phyloP scores from a whole-genome alignment of 768 basidiomycete species.

The Udeniomyces megalosporus region DNA sequence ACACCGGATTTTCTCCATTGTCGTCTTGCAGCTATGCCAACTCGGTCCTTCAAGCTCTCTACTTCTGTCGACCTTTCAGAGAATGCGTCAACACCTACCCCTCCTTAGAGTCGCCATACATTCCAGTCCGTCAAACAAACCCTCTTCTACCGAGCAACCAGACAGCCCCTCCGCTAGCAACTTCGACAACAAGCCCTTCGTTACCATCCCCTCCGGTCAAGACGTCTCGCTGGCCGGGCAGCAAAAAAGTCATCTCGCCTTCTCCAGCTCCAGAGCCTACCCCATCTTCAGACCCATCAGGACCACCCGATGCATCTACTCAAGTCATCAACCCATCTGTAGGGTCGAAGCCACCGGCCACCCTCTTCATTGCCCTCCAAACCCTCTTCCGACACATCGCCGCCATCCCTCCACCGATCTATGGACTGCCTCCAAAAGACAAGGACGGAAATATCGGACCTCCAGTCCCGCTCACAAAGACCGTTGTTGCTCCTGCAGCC shows the following conservation, averaged over 20 bases:
- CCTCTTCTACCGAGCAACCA: background rate
- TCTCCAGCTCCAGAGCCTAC: slow-evolving; percentile 10
- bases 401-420: slow-evolving; percentile 20
- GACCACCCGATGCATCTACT: background rate
- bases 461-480: background rate
- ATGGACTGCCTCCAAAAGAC: slow-evolving; percentile 10
- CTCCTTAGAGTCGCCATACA: slow-evolving; percentile 41
- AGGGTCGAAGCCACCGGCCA: slow-evolving; percentile 32
- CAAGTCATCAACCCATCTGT: background rate
- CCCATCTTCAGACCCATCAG: slow-evolving; percentile 18
- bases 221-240: slow-evolving; percentile 20
- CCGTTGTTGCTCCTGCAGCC: slow-evolving; percentile 65
- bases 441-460: slow-evolving; percentile 10
- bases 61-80: slow-evolving; percentile 85
- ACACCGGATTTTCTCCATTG: background rate
- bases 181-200: background rate
- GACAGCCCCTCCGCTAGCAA: slow-evolving; percentile 12
- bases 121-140: slow-evolving; percentile 20
- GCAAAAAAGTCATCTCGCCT: background rate
- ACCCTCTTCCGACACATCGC: slow-evolving; percentile 68
- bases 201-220: slow-evolving; percentile 12
- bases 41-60: slow-evolving; percentile 92
- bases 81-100: slow-evolving; percentile 51
- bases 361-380: slow-evolving; percentile 79
- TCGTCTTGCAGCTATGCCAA: slow-evolving; percentile 65